phyloP scores from a whole-genome alignment of 495 filamentous ascomycete species.

The Trichoderma asperelloides region DNA sequence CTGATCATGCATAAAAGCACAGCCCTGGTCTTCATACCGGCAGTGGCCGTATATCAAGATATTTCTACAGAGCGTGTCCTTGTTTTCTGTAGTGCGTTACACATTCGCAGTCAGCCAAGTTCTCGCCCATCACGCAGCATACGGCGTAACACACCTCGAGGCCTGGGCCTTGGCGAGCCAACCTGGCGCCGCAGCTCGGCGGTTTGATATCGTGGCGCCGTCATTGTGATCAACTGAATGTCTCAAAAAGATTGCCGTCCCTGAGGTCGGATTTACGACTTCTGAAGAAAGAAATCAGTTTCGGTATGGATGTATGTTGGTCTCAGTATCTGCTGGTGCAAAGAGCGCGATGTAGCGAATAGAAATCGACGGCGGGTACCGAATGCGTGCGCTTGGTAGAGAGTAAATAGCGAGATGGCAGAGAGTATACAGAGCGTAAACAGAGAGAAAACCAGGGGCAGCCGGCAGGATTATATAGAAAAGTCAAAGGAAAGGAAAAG shows the following conservation, averaged over 20 bases:
- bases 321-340: no score
- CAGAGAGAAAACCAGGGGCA: no score
- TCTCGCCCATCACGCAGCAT: not conserved
- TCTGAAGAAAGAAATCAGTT: conserved; percentile 13
- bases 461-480: not conserved
- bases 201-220: conserved; percentile 32
- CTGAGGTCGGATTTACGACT: conserved; percentile 23
- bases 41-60: conserved; percentile 91
- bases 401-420: no score
- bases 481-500: not conserved
- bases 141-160: conserved; percentile 31
- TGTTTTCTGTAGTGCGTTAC: conserved; percentile 35
- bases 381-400: no score
- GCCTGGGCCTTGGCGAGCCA: conserved; percentile 42
- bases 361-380: no score
- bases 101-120: not conserved
- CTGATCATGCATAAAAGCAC: conserved; percentile 83
- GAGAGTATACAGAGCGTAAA: no score
- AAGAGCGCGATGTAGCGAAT: no score
- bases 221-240: conserved; percentile 24
- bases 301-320: not conserved
- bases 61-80: conserved; percentile 87
- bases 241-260: conserved; percentile 14
- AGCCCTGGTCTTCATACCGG: conserved; percentile 83
- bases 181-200: conserved; percentile 40